phyloP scores from a whole-genome alignment of 2,329 filamentous ascomycete species.

The Aspergillus tanneri region DNA sequence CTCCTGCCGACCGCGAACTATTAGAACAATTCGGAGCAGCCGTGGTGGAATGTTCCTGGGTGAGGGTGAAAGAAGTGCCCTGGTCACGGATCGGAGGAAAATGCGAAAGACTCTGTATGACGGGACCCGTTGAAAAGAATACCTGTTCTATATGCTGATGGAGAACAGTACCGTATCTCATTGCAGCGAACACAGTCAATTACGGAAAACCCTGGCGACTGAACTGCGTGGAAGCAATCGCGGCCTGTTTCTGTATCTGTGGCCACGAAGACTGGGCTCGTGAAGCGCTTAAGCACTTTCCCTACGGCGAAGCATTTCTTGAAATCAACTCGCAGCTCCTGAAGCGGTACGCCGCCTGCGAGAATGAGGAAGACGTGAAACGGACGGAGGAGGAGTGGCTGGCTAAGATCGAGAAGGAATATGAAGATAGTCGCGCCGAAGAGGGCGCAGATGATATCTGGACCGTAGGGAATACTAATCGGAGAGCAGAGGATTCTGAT shows the following conservation, averaged over 20 bases:
- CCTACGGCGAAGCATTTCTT: constrained; percentile 83
- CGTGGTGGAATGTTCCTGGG: constrained; percentile 97
- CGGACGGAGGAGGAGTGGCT: constrained; percentile 84
- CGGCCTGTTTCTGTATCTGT: constrained; percentile 89
- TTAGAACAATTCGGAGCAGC: constrained; percentile 88
- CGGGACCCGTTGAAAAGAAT: not conserved
- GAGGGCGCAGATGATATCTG: constrained; percentile 68
- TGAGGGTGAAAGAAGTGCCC: constrained; percentile 83
- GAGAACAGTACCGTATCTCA: constrained; percentile 74
- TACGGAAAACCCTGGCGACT: constrained; percentile 93
- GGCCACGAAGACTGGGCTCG: constrained; percentile 89
- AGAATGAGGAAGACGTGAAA: constrained; percentile 78
- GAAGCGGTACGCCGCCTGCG: constrained; percentile 79
- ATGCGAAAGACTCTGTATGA: constrained; percentile 71
- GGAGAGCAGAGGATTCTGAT: constrained; percentile 51
- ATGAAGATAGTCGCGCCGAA: constrained; percentile 71
- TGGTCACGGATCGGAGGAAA: constrained; percentile 90
- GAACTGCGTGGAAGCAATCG: constrained; percentile 94
- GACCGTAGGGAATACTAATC: constrained; percentile 87
- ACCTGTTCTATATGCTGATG: not conserved
- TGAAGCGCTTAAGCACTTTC: constrained; percentile 77
- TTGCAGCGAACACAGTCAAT: constrained; percentile 95
- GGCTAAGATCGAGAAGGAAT: constrained; percentile 84
- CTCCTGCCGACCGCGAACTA: constrained; percentile 75
- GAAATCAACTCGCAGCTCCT: constrained; percentile 84